Percentiles rank a stretch among this genome's conserved stretches.
Conservation (phyloP, 2,329 filamentous ascomycete genomes). For the Blastomyces emzantsi region DNA sequence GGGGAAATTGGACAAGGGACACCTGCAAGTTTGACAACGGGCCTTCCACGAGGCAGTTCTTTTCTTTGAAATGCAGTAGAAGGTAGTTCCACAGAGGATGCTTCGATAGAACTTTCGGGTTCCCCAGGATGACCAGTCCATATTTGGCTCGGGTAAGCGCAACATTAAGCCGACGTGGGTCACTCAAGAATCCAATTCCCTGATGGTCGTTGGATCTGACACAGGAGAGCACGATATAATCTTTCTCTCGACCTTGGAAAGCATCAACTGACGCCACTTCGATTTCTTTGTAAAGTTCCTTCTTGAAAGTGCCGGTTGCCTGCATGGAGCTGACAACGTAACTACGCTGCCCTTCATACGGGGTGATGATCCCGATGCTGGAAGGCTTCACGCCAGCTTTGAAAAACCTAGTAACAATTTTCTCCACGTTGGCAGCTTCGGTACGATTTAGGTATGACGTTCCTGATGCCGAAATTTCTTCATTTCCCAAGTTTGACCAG, state of each 20-base stretch:
- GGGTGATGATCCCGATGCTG: constrained; percentile 96
- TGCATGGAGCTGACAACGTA: constrained; percentile 99
- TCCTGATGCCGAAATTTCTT: constrained; percentile 95
- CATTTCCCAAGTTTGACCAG: constrained; percentile 95
- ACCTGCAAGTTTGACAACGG: constrained; percentile 93
- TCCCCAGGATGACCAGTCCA: constrained; percentile 90
- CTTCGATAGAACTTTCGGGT: constrained; percentile 95
- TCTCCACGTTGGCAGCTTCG: constrained; percentile 94
- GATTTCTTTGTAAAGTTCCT: constrained; percentile 97
- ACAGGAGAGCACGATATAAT: constrained; percentile 96
- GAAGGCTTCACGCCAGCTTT: constrained; percentile 92
- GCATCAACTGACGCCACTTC: constrained; percentile 98
- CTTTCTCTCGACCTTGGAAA: constrained; percentile 97
- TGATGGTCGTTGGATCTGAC: constrained; percentile 98
- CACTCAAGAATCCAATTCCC: constrained; percentile 96
- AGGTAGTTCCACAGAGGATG: constrained; percentile 97
- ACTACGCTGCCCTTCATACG: constrained; percentile 95
- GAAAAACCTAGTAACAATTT: constrained; percentile 97
- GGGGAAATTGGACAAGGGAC: constrained; percentile 87
- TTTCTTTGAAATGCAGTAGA: constrained; percentile 91
- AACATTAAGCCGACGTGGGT: constrained; percentile 93
- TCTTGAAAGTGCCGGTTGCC: constrained; percentile 92
- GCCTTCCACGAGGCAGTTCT: constrained; percentile 90
- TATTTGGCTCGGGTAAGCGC: constrained; percentile 95
- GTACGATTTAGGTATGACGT: constrained; percentile 98